These are phyloP conservation scores for Centaurea solstitialis DNA, from an alignment of 129 eudicot genomes.

Conservation along the genomic window DNA sequence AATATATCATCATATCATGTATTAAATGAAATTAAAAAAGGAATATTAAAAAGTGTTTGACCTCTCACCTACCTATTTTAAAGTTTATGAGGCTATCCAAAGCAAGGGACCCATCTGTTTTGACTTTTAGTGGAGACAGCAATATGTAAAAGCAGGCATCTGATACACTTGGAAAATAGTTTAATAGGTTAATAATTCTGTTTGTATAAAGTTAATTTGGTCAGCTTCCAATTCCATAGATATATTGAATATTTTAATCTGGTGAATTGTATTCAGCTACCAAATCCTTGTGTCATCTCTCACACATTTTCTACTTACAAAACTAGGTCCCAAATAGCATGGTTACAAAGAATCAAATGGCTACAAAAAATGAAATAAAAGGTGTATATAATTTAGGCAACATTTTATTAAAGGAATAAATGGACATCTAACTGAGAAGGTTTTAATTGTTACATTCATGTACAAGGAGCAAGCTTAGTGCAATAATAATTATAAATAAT, in stretches of 20 bases:
- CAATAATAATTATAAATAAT: background rate
- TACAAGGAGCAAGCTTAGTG: conserved; percentile 27
- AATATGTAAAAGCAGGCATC: background rate
- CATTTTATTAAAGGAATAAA: conserved; percentile 35
- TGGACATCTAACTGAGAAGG: conserved; percentile 31
- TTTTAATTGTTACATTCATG: conserved; percentile 30
- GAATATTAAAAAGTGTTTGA: background rate
- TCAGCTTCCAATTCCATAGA: background rate
- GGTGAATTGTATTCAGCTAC: background rate
- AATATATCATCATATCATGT: too few relatives aligned
- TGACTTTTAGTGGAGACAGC: conserved; percentile 1
- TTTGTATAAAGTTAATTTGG: background rate
- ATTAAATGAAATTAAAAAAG: too few relatives aligned
- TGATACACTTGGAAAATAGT: background rate
- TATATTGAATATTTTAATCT: background rate
- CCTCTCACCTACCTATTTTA: background rate
- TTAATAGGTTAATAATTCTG: background rate
- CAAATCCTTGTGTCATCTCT: background rate
- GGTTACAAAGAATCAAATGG: background rate
- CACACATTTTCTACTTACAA: background rate
- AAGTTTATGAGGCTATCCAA: background rate
- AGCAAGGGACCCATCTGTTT: background rate
- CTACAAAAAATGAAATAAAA: background rate
- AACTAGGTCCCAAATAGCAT: background rate
- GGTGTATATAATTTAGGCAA: conserved; percentile 9